Base-by-base conservation (phyloP, 2,329 filamentous ascomycete genomes). In the Blastomyces parvus region DNA sequence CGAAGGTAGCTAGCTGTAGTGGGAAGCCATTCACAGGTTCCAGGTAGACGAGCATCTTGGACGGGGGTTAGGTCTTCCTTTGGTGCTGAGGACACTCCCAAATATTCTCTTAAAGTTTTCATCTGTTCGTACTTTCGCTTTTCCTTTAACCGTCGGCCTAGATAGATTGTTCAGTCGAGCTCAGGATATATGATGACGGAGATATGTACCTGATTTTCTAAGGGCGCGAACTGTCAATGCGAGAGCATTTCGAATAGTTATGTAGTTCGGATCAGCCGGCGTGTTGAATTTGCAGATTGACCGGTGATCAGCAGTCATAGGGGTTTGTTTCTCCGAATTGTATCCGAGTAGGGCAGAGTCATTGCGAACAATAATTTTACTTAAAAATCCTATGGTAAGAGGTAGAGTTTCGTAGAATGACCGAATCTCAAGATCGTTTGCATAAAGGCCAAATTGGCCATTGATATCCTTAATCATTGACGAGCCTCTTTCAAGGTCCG, bases 391-490 rank as follows among this genome's bases (percentile, higher is more conserved):
- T 11, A 72, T 63, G 17, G 65, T 66, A 7, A 70, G 68, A 22
- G 69, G 68, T 25, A 73, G 64, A 0, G 77, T 80, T 64, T 82
- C 80, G 66, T 80, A 81, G 66, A 82, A 82, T 0, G 79, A 81
- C 67, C 74, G 73, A 4, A 81, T 68, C 1, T 71, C 66, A 0
- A 81, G 64, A 22, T 70, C 68, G 3, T 69, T 65, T 0, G 74
- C 73, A 64, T 75, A 67, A 58, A 79, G 73, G 0, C 76, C 75
- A 65, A 82, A 82, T 38, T 74, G 67, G 2, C 81, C 77, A 66
- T 82, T 82, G 62, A 82, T 74, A 2, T 73, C 69, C 55, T 73
- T 66, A 9, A 81, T 60, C 0, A 72, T 64, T 4, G 65, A 62
- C 3, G 79, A 78, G 59, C 73, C 74, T 9, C 68, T 68, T 13